Evolutionary conservation across 179 eudicot species (phyloP).

Genomic region (Corrigiola litoralis): DNA sequence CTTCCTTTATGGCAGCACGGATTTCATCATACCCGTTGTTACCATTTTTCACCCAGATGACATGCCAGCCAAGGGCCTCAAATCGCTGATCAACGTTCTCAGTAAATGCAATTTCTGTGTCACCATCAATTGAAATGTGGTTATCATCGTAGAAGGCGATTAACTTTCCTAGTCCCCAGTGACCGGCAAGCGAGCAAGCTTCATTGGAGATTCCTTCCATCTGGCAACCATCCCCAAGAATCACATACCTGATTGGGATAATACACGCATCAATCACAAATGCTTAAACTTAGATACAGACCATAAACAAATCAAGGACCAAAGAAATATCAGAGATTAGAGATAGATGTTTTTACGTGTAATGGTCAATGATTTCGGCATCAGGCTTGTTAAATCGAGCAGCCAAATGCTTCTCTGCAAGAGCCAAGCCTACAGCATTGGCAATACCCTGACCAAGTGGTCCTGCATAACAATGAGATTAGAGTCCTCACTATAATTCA

Average conservation of each 20-base stretch:
- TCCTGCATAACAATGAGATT: conserved; percentile 29
- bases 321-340: not conserved
- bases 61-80: conserved; percentile 64
- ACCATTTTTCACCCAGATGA: conserved; percentile 52
- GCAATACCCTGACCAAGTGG: conserved; percentile 73
- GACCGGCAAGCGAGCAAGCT: conserved; percentile 61
- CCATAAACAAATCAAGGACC: not conserved
- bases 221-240: conserved; percentile 64
- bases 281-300: not conserved
- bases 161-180: conserved; percentile 61
- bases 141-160: conserved; percentile 59
- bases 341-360: conserved; percentile 35
- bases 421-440: conserved; percentile 66
- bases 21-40: conserved; percentile 50
- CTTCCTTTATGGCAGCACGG: conserved; percentile 53
- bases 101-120: conserved; percentile 48
- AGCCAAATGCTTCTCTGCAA: conserved; percentile 64
- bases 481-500: not conserved
- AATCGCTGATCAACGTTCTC: conserved; percentile 45
- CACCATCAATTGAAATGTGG: conserved; percentile 54
- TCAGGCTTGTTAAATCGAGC: conserved; percentile 64
- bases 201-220: conserved; percentile 66
- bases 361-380: conserved; percentile 47
- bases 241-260: conserved; percentile 32
- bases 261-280: not conserved